Percentiles rank a stretch among this genome's conserved stretches.
phyloP scores from a whole-genome alignment of 2,329 filamentous ascomycete genomes.

The Aaosphaeria arxii region DNA sequence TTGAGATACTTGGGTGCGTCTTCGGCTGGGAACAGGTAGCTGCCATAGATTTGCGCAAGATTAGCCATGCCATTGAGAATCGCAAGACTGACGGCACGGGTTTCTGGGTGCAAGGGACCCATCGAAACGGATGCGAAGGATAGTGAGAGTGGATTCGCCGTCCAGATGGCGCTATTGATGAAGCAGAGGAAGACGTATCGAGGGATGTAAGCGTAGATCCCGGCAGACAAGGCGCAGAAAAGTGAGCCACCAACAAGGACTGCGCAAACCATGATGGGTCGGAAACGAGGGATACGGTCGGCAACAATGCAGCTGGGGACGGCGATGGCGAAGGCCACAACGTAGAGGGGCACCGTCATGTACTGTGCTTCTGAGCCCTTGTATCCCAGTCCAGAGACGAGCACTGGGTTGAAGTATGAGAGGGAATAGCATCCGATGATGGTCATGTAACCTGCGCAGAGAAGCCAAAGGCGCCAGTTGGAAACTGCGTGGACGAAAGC shows the following conservation, averaged over 20 bases:
- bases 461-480: constrained; percentile 21
- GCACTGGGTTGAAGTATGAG: constrained; percentile 20
- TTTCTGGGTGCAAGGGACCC: constrained; percentile 18
- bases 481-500: constrained; percentile 16
- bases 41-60: constrained; percentile 19
- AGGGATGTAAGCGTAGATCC: constrained; percentile 20
- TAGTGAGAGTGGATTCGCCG: constrained; percentile 18
- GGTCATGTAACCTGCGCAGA: constrained; percentile 22
- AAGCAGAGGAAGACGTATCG: constrained; percentile 23
- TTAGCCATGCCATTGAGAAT: constrained; percentile 21
- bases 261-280: constrained; percentile 13
- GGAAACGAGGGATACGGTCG: constrained; percentile 11
- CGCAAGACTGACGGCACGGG: constrained; percentile 17
- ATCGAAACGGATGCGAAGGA: constrained; percentile 18
- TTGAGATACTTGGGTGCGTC: constrained; percentile 20
- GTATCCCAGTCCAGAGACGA: constrained; percentile 19
- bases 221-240: constrained; percentile 20
- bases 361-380: constrained; percentile 17
- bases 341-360: constrained; percentile 22
- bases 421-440: constrained; percentile 25
- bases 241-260: constrained; percentile 13
- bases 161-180: constrained; percentile 24
- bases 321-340: constrained; percentile 18
- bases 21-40: constrained; percentile 15
- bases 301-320: constrained; percentile 20